phyloP scores from a whole-genome alignment of 352 stramenopile genomes.

The Phytophthora ramorum region DNA sequence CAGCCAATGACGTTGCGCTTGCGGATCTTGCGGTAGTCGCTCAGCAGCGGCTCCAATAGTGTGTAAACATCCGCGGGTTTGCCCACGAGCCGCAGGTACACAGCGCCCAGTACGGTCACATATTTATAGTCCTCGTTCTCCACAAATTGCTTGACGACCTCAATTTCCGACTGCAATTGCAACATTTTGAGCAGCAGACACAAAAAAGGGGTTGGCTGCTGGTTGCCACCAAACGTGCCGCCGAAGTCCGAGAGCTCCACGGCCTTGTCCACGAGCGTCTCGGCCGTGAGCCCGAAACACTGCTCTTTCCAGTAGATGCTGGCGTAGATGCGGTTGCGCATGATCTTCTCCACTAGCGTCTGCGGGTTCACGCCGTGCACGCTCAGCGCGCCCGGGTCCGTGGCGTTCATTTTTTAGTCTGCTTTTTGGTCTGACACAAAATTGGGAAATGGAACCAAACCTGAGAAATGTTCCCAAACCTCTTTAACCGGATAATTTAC shows the following conservation, averaged over 20 bases:
- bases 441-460: conserved; percentile 1
- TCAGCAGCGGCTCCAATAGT: conserved; percentile 96
- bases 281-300: conserved; percentile 97
- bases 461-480: conserved; percentile 1
- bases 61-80: conserved; percentile 92
- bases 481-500: background rate
- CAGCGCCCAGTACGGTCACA: conserved; percentile 94
- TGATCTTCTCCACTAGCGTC: conserved; percentile 99
- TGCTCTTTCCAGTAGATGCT: conserved; percentile 98
- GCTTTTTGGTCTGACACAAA: background rate
- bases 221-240: conserved; percentile 94
- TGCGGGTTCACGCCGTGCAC: conserved; percentile 98
- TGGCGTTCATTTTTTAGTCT: conserved; percentile 79
- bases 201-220: conserved; percentile 97
- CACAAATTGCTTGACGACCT: conserved; percentile 95
- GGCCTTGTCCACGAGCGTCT: conserved; percentile 97
- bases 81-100: conserved; percentile 97
- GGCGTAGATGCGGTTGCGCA: conserved; percentile 96
- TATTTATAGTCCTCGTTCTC: conserved; percentile 99
- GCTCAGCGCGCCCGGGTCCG: conserved; percentile 89
- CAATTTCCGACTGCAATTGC: conserved; percentile 96
- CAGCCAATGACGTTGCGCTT: conserved; percentile 89
- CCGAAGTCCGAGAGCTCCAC: conserved; percentile 94
- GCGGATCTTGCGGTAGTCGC: conserved; percentile 96
- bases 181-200: conserved; percentile 98